Conservation (phyloP, 2,329 filamentous ascomycete species). For the Sordariomycetes sp. region DNA sequence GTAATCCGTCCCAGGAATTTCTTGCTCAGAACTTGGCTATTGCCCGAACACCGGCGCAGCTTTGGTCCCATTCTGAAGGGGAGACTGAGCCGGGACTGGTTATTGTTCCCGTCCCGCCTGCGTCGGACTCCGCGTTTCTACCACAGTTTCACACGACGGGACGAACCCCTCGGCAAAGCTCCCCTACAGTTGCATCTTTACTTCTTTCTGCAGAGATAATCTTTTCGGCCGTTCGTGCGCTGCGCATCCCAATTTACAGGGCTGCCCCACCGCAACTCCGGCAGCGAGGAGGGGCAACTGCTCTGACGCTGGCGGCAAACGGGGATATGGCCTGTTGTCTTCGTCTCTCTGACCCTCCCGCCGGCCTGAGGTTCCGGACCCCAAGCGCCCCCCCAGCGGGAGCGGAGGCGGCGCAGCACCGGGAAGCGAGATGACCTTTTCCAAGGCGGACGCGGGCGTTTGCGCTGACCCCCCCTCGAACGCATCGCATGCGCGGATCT, state of each 20-base stretch:
- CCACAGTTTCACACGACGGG: background rate
- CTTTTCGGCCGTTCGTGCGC: background rate
- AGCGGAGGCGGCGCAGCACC: no score
- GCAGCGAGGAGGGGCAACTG: background rate
- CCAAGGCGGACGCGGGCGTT: no score
- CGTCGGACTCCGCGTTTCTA: background rate
- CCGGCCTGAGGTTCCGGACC: no score
- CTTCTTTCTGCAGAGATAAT: background rate
- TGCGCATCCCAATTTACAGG: background rate
- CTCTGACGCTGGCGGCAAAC: background rate
- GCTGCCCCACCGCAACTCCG: background rate
- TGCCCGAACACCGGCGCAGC: background rate
- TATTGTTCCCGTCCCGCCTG: background rate
- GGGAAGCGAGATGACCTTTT: no score
- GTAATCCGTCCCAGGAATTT: background rate
- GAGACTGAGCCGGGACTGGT: background rate
- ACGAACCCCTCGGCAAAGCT: background rate
- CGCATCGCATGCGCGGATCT: no score
- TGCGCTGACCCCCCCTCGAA: no score
- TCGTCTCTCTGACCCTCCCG: no score
- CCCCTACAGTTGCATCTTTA: background rate
- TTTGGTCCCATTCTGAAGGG: no score
- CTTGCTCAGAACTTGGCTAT: background rate
- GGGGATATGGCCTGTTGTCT: background rate
- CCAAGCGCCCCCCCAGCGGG: no score